A percentile compares a stretch with the other conserved stretches of the same genome.
Evolutionary conservation across 1,284 basidiomycete species (phyloP).

Genomic region (Microbotryum violaceum): DNA sequence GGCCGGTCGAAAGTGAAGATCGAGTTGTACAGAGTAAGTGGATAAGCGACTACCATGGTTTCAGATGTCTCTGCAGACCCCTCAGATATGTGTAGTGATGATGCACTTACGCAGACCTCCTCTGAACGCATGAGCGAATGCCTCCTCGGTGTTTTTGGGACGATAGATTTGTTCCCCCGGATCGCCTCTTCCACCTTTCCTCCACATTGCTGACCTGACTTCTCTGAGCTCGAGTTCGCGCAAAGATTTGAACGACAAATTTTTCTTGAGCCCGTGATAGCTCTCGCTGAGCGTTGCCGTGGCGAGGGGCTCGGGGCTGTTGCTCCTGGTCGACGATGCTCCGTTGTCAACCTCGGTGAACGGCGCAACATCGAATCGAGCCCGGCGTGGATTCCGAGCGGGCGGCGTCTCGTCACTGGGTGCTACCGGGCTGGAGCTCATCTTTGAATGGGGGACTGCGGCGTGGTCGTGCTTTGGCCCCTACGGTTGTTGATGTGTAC

Average conservation of each 20-base stretch:
- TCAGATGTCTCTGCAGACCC: not conserved
- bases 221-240: constrained; percentile 47
- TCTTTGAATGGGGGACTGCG: too few species aligned
- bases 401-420: not conserved
- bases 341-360: not conserved
- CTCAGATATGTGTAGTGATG: not conserved
- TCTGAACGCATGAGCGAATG: constrained; percentile 61
- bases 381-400: not conserved
- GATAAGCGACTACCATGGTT: not conserved
- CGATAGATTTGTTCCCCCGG: constrained; percentile 66
- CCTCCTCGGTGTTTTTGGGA: constrained; percentile 59
- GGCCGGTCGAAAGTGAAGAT: not conserved
- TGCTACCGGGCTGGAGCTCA: too few species aligned
- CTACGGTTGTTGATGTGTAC: too few species aligned
- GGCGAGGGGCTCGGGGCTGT: constrained; percentile 23
- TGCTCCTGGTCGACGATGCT: constrained; percentile 2
- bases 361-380: not conserved
- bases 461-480: too few species aligned
- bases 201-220: constrained; percentile 62
- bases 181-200: constrained; percentile 39
- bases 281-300: constrained; percentile 32
- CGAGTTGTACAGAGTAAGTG: too few species aligned
- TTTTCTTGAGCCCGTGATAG: constrained; percentile 22
- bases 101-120: constrained; percentile 65
- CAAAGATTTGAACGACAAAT: constrained; percentile 28